These are phyloP conservation scores for Lepidium sativum DNA, from an alignment of 345 rosid species.

Conservation along the genomic window DNA sequence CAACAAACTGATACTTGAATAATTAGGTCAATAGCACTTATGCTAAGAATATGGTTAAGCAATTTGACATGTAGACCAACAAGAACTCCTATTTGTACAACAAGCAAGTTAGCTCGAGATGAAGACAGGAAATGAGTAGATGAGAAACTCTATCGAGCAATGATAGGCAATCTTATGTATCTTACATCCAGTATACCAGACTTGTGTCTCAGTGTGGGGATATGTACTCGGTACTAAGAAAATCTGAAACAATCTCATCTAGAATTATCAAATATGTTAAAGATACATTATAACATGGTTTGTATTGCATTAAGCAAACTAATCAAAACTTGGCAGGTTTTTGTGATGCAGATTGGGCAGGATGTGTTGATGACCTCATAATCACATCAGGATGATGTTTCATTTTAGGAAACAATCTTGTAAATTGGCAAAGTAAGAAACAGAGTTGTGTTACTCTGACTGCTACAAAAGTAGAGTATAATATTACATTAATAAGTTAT, in stretches of 20 bases:
- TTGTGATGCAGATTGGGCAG: not conserved
- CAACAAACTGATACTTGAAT: accelerated
- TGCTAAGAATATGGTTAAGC: not conserved
- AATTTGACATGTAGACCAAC: too few relatives aligned
- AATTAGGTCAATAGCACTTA: not conserved
- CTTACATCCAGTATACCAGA: not conserved
- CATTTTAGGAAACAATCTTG: not conserved
- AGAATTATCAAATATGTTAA: too few relatives aligned
- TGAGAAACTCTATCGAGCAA: not conserved
- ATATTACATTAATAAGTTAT: not conserved
- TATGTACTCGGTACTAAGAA: not conserved
- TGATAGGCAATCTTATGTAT: not conserved
- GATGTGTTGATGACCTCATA: not conserved
- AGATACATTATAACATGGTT: too few relatives aligned
- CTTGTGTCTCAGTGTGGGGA: not conserved
- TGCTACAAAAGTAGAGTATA: not conserved
- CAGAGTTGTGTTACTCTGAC: not conserved
- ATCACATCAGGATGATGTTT: not conserved
- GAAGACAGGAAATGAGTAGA: not conserved
- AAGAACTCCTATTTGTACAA: too few relatives aligned
- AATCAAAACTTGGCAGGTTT: not conserved
- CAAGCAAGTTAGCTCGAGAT: too few relatives aligned
- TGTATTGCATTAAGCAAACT: not conserved
- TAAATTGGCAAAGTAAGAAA: not conserved
- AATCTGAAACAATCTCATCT: not conserved